phyloP scores from a whole-genome alignment of 1,139 yeast genomes.

The Saccharomyces hybrid region DNA sequence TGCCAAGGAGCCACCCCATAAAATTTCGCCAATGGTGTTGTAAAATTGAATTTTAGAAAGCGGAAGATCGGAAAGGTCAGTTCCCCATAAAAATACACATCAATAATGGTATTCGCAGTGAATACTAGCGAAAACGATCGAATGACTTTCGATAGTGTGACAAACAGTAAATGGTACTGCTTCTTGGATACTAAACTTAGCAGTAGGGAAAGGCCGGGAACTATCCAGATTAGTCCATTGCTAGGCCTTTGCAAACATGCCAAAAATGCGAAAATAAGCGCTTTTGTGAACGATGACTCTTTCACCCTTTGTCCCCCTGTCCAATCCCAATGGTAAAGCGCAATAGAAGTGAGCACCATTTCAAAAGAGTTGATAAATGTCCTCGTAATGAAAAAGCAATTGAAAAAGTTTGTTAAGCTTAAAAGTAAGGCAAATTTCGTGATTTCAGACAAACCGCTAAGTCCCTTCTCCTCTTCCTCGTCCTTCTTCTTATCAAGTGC shows the following conservation, averaged over 20 bases:
- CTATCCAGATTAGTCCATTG: conserved; percentile 66
- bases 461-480: conserved; percentile 19
- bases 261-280: conserved; percentile 42
- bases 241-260: conserved; percentile 77
- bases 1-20: conserved; percentile 85
- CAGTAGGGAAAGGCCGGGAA: conserved; percentile 43
- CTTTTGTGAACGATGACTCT: conserved; percentile 18
- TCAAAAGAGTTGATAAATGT: conserved; percentile 85
- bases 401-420: conserved; percentile 68
- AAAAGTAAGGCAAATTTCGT: conserved; percentile 32
- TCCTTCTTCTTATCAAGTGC: conserved; percentile 17
- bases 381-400: conserved; percentile 73
- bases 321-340: conserved; percentile 73
- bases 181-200: conserved; percentile 13
- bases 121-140: conserved; percentile 30
- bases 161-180: conserved; percentile 10
- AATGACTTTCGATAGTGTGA: conserved; percentile 24
- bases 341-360: conserved; percentile 61
- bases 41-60: conserved; percentile 69
- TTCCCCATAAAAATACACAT: conserved; percentile 52
- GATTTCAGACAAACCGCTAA: conserved; percentile 5
- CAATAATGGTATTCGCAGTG: conserved; percentile 39
- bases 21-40: conserved; percentile 65
- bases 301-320: conserved; percentile 24
- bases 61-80: conserved; percentile 57